Base-by-base conservation (phyloP, 1,284 basidiomycete genomes). In the Coniferiporia sulphurascens region DNA sequence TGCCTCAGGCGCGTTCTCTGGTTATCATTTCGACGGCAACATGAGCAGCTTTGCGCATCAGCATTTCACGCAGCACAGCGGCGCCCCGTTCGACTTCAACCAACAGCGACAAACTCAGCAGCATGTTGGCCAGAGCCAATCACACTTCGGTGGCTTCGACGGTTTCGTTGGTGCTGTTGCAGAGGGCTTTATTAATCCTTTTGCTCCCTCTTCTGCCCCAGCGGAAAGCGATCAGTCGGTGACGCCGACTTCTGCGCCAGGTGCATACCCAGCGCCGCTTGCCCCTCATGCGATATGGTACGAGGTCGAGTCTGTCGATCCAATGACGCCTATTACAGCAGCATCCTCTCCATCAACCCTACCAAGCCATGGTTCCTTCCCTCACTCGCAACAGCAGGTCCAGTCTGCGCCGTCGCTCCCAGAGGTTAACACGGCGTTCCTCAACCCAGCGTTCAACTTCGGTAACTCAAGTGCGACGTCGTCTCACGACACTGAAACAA, bases 381-480 rank as follows among this genome's bases (percentile, higher is more conserved):
- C 3, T 12, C 45, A 48, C 35, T 36, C 10, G 19, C 43, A 35
- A 34, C 22, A 50, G 3, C 22, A 19, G 32, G 27, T 10, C n/a
- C 34, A 46, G 45, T 44, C 27, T 27, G 27, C 73, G 51, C 76
- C 76, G 1, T 75, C 78, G 6, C 75, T 83, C 1, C 82, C 82
- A 0, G 82, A 80, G 19, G 73, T 77, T n/a, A 73, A 81, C 62
- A 73, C 75, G 1, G 74, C 74, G 50, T 70, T 84, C 53, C 84
- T 84, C 69, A 73, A 84, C 32, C 71, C 73, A 1, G 68, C 71
- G 2, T 83, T 78, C 52, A 70, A 73, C 60, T 69, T 70, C 19
- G 68, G 68, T 48, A 66, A 69, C 48, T 65, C 66, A n/a, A 7
- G 27, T 17, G 52, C 48, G 6, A n/a, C 12, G 15, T 44, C 44